A percentile compares a stretch with the other conserved stretches of the same genome.
phyloP scores from a whole-genome alignment of 306 rosid genomes.

The Lablab purpureus region DNA sequence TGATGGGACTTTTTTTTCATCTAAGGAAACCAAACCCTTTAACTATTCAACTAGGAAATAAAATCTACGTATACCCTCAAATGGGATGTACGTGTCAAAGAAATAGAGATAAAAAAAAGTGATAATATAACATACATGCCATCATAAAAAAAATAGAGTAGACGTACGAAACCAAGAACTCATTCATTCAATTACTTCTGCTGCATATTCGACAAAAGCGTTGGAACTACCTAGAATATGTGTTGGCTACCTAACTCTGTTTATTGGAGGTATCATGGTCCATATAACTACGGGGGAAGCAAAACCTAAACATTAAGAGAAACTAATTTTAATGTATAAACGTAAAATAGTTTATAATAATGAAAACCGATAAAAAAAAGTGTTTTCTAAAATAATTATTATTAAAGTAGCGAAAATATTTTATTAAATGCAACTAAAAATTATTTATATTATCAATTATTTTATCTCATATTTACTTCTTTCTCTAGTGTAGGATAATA shows the following conservation, averaged over 20 bases:
- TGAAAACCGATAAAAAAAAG: too few relatives aligned
- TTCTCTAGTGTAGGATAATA: too few relatives aligned
- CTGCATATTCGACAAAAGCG: background rate
- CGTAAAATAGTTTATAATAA: background rate
- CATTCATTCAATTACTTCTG: background rate
- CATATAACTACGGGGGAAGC: background rate
- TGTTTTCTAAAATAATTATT: background rate
- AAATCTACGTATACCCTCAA: background rate
- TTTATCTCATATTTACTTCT: too few relatives aligned
- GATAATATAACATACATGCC: background rate
- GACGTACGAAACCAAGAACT: too few relatives aligned
- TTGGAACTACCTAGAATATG: background rate
- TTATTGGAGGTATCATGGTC: background rate
- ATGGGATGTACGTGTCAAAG: background rate
- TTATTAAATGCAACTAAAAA: too few relatives aligned
- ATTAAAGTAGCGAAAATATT: background rate
- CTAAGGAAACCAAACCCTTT: conserved; percentile 24
- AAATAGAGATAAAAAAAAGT: background rate
- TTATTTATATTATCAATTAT: too few relatives aligned
- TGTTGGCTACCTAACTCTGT: background rate
- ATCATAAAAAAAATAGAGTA: background rate
- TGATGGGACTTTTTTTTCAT: conserved; percentile 27
- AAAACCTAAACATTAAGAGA: background rate
- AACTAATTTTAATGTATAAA: background rate
- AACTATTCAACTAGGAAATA: background rate